Evolutionary conservation across 371 early-diverging fungal species (phyloP).

Genomic region (Mucor plumbeus): DNA sequence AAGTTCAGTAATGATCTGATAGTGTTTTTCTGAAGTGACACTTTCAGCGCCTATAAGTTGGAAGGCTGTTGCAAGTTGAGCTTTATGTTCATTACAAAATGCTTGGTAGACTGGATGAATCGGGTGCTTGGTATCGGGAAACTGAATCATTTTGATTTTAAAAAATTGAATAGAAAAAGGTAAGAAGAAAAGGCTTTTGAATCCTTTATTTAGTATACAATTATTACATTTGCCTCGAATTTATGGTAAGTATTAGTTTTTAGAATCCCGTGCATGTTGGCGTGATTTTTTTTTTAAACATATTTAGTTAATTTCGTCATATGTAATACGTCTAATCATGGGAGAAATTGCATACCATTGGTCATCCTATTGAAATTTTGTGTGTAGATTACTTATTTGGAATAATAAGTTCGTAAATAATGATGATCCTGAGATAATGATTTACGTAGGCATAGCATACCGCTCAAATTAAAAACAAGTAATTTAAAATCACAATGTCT

Average conservation of each 20-base stretch:
- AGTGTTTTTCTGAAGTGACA: slow-evolving; percentile 17
- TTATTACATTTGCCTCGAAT: too few relatives aligned
- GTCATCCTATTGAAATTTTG: too few relatives aligned
- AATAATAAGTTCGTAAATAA: too few relatives aligned
- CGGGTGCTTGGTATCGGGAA: slow-evolving; percentile 11
- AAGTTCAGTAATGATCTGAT: slow-evolving; percentile 16
- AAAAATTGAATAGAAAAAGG: neutral
- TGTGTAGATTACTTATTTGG: too few relatives aligned
- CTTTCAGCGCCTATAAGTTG: neutral
- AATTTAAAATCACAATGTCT: too few relatives aligned
- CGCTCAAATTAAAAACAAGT: too few relatives aligned
- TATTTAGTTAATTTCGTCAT: too few relatives aligned
- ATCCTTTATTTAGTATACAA: neutral
- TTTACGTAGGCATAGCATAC: too few relatives aligned
- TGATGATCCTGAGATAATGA: too few relatives aligned
- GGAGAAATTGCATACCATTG: too few relatives aligned
- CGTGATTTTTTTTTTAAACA: neutral
- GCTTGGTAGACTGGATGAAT: slow-evolving; percentile 27
- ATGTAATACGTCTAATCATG: too few relatives aligned
- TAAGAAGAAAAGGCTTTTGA: neutral
- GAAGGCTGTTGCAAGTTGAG: slow-evolving; percentile 11
- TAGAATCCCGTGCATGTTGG: neutral
- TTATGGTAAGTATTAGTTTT: too few relatives aligned
- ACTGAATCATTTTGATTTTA: neutral
- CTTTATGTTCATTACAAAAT: slow-evolving; percentile 16